Evolutionary conservation across 768 basidiomycete species (phyloP).

Genomic region (Kwoniella europaea): DNA sequence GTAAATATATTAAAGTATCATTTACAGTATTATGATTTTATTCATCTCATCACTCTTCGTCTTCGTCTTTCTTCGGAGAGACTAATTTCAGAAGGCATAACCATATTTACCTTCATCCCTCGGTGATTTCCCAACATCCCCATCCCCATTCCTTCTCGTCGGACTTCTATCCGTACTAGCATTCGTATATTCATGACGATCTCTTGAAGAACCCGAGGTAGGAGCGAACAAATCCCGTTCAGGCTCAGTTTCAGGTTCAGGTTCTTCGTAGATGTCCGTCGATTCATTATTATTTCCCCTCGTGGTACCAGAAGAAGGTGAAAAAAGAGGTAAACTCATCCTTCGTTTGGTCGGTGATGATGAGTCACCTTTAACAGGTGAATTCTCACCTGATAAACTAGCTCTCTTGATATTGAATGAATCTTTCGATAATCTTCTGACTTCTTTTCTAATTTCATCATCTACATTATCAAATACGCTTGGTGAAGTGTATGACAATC

Average conservation of each 20-base stretch:
- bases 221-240: constrained; percentile 11
- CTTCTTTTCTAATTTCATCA: constrained; percentile 30
- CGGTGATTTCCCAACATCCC: no score
- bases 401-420: constrained; percentile 36
- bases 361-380: not conserved
- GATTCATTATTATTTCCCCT: not conserved
- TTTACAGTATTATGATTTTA: no score
- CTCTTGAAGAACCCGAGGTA: not conserved
- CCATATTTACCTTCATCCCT: no score
- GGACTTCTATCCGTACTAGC: no score
- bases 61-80: no score
- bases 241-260: not conserved
- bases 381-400: constrained; percentile 12
- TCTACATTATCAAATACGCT: constrained; percentile 26
- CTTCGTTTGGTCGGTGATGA: constrained; percentile 5
- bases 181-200: no score
- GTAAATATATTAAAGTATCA: no score
- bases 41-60: no score
- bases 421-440: constrained; percentile 25
- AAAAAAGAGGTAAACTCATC: constrained; percentile 7
- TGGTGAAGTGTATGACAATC: constrained; percentile 23
- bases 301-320: not conserved
- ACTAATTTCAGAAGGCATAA: no score
- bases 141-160: no score
- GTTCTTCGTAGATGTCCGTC: not conserved